Conservation (phyloP, 805 yeast species). For the Yarrowia deformans region DNA sequence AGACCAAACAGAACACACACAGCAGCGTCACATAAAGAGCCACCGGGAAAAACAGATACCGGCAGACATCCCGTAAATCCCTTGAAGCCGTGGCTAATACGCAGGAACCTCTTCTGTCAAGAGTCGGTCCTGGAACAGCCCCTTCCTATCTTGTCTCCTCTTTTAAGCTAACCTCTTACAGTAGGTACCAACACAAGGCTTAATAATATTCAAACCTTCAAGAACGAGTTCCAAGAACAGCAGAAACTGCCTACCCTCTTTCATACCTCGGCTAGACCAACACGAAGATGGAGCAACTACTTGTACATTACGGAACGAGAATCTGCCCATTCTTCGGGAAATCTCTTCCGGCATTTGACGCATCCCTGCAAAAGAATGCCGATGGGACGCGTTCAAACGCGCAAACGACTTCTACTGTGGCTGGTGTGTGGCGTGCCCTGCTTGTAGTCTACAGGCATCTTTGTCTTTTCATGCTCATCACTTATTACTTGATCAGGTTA, state of each 20-base stretch:
- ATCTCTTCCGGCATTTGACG: constrained; percentile 8
- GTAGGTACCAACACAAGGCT: too few species aligned
- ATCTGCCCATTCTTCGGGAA: constrained; percentile 17
- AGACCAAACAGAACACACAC: background rate
- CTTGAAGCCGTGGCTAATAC: constrained; percentile 5
- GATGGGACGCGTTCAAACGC: background rate
- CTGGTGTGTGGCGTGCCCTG: background rate
- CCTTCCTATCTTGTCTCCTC: too few species aligned
- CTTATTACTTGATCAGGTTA: constrained; percentile 26
- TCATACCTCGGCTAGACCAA: background rate
- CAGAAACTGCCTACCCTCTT: background rate
- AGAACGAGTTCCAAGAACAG: too few species aligned
- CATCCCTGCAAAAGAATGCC: background rate
- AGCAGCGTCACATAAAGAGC: background rate
- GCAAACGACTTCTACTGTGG: background rate
- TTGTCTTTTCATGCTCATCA: background rate
- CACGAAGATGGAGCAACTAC: background rate
- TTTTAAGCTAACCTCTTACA: constrained; percentile 5
- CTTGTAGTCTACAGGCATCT: too few species aligned
- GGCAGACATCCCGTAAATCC: background rate
- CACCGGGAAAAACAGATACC: background rate
- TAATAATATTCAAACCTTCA: too few species aligned
- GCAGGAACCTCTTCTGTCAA: background rate
- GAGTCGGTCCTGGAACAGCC: background rate
- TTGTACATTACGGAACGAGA: background rate